Evolutionary conservation across 169 alveolate species (phyloP), one percentile per base, ranked within the genome.

Genomic region (Besnoitia besnoiti): DNA sequence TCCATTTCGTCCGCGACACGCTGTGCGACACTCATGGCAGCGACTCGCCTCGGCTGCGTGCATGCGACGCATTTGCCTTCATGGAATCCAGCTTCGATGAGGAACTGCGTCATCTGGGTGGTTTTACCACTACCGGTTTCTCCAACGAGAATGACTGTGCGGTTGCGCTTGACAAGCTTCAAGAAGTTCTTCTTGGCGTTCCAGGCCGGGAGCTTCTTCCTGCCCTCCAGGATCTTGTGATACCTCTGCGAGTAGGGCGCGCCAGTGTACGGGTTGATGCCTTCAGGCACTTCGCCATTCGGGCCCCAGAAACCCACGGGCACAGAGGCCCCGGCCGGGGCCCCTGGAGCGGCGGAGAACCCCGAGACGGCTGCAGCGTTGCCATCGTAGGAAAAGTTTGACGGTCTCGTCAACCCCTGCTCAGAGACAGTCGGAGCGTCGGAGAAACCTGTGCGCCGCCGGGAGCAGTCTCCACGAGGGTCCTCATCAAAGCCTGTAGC

Each of bases 111-210:
- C 93, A 98, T 97, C 95, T 99, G 99, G 12, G 99, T 99, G 44
- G 99, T 98, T 96, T 99, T 99, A 10, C 99, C 99, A 91, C 99
- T 98, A 0, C 99, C 99, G 39, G 99, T 98, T 89, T 98, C 99
- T 0, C 99, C 99, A 59, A 96, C 98, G 37, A 98, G 95, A 24
- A 98, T 61, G 95, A 84, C 49, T 85, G 94, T 94, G 40, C 79
- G 95, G 39, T 97, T 97, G 89, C 96, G 94, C 42, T 96, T 94
- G 62, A 97, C 95, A 39, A 97, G 94, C 62, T 97, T 96, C 77
- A 97, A 87, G 84, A 97, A 97, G 85, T 97, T 89, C 93, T 94
- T 96, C 88, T 96, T 89, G 37, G 97, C 98, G 59, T 91, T 61
- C 99, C 99, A 97, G 84, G 98, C 98, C 8, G 99, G 99, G 39